Evolutionary conservation across 2,329 filamentous ascomycete species (phyloP), one percentile per base, ranked within the genome.

Genomic region (Bipolaris zeicola): DNA sequence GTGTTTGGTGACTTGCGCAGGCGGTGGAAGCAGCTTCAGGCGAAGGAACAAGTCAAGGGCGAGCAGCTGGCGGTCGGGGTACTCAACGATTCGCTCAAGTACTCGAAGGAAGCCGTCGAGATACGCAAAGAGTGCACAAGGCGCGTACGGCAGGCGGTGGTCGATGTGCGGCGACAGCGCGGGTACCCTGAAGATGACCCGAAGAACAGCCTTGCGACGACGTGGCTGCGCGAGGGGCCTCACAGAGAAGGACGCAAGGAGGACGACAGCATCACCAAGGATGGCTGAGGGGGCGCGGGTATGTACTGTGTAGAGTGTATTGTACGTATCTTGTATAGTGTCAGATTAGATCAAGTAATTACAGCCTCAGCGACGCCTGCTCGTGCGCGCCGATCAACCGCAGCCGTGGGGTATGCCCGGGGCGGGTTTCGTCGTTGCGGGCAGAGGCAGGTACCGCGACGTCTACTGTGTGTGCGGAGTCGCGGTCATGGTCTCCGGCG

Each of bases 101-200:
- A 87, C 64, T 85, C 87, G 10, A 76, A 80, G n/a, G 92, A 97
- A 76, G 94, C 91, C 0, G 83, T 89, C 50, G 83, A 87, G 64
- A 79, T 96, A 61, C 82, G 95, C 56, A 87, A 90, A 51, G 91
- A 96, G 75, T 91, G 94, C 46, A 92, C 94, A 1, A 82, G 83
- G 73, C 84, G 88, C 57, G 86, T 98, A 33, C 83, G 95, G 46
- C 83, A 89, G 52, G 89, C 96, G 72, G 89, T 99, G 2, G 77
- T 94, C 49, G 91, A 91, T 67, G 82, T 98, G 20, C 84, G 94
- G 60, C 82, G 85, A 62, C 83, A 83, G 42, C 79, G 89, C 55
- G 93, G 92, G 1, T 86, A 89, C 60, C 85, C 89, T 0, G 92
- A 96, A 57, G 89, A 96, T 64, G 91, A 96, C 65, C 87, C 90